phyloP scores from a whole-genome alignment of 257 asterid species.

The Jaltomata sinuosa region DNA sequence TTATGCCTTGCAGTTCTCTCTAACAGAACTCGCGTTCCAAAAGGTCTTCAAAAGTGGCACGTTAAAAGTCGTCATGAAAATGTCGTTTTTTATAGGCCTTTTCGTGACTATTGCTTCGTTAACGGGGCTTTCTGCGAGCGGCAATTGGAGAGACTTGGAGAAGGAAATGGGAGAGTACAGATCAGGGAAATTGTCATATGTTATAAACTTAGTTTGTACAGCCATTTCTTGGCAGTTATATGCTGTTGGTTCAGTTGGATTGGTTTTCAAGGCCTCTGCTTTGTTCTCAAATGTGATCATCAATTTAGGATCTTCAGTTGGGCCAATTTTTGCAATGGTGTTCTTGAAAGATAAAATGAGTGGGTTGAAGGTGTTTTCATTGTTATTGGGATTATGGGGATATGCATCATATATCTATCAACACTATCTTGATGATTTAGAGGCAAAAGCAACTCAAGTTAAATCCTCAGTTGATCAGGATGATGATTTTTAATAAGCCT shows the following conservation, averaged over 20 bases:
- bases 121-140: slow-evolving; percentile 9
- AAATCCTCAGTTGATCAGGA: neutral
- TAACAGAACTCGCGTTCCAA: slow-evolving; percentile 18
- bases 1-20: slow-evolving; percentile 17
- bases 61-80: slow-evolving; percentile 10
- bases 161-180: slow-evolving; percentile 26
- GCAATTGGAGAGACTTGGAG: slow-evolving; percentile 16
- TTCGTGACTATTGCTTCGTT: slow-evolving; percentile 9
- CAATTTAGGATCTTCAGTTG: slow-evolving; percentile 25
- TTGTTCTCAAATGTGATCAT: slow-evolving; percentile 35
- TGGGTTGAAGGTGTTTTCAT: slow-evolving; percentile 21
- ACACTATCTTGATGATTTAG: slow-evolving; percentile 12
- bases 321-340: slow-evolving; percentile 24
- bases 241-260: slow-evolving; percentile 22
- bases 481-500: neutral
- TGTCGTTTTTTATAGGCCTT: slow-evolving; percentile 19
- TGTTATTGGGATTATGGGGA: slow-evolving; percentile 31
- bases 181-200: slow-evolving; percentile 17
- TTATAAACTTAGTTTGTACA: slow-evolving; percentile 3
- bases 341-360: slow-evolving; percentile 34
- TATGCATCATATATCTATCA: slow-evolving; percentile 31
- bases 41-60: slow-evolving; percentile 21
- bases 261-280: slow-evolving; percentile 31
- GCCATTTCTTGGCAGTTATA: slow-evolving; percentile 34
- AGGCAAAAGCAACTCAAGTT: neutral